Evolutionary conservation across 441 rosid genomes (phyloP), one percentile per base, ranked within the genome.

Genomic region (Macaranga tanarius): DNA sequence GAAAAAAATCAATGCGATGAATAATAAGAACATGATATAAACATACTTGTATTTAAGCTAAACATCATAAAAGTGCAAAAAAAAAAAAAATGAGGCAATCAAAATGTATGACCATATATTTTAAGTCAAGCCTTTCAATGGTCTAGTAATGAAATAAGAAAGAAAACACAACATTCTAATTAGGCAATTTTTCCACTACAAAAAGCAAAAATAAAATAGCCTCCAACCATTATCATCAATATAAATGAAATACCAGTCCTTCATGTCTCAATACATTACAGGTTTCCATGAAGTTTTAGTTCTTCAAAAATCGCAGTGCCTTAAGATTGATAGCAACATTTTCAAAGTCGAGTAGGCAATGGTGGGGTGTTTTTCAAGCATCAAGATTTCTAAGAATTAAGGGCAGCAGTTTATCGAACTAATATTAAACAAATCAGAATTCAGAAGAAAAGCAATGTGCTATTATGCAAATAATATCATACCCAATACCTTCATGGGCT

Each of bases 1-100:
- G 75, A 63, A 71, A 70, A 54, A 74, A 11, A 72, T 57, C 56
- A 59, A 56, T 60, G 28, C 58, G 62, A 2, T n/a, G 60, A 74
- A 58, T 25, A 61, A 57, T 51, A 63, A n/a, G 62, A 17, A 54
- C 26, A 65, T 73, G 51, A 42, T 70, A 10, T 61, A 67, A 55
- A 61, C n/a, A 26, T 31, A 67, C 4, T 47, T 26, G 25, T 23
- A 31, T 58, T 51, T 57, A 34, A 42, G 22, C 58, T 26, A 52
- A 16, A 58, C 52, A 23, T 7, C 34, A 66, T 10, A 34, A 7
- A 51, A 38, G 16, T 22, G 10, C 2, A 40, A 3, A 26, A 56
- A 48, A 57, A 12, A 2, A 57, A 13, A 3, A 20, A 15, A 66
- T 59, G 28, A 22, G 28, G 10, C 11, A 19, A 47, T 15, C 45